A percentile compares a stretch with the other conserved stretches of the same genome.
Evolutionary conservation across 1,139 yeast species (phyloP).

Genomic region (Debaryomycetaceae sp.): DNA sequence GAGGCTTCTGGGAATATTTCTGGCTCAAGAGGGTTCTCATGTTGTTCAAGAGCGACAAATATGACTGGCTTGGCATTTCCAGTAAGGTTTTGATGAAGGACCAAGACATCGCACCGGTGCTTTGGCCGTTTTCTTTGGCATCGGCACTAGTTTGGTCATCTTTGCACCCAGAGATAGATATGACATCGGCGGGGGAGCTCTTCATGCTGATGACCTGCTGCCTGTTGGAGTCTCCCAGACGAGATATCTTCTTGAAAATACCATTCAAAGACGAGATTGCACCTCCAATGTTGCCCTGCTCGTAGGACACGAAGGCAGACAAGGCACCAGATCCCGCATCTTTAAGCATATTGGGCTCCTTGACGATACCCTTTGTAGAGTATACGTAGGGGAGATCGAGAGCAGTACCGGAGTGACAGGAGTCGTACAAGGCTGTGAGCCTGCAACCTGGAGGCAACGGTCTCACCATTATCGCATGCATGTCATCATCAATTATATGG

Average conservation of each 20-base stretch:
- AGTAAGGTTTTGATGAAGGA: conserved; percentile 75
- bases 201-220: conserved; percentile 47
- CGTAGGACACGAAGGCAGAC: conserved; percentile 68
- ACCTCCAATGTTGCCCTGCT: conserved; percentile 64
- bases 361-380: conserved; percentile 85
- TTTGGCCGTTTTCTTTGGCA: conserved; percentile 69
- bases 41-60: conserved; percentile 72
- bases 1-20: conserved; percentile 87
- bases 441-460: conserved; percentile 81
- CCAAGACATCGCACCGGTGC: conserved; percentile 95
- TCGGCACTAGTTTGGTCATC: conserved; percentile 84
- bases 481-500: conserved; percentile 75
- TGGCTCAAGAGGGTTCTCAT: conserved; percentile 68
- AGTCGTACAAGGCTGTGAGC: conserved; percentile 84
- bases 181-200: conserved; percentile 85
- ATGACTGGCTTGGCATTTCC: conserved; percentile 69
- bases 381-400: conserved; percentile 86
- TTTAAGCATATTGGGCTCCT: conserved; percentile 84
- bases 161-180: conserved; percentile 85
- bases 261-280: conserved; percentile 42
- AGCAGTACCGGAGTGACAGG: conserved; percentile 93
- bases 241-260: conserved; percentile 45
- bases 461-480: conserved; percentile 79
- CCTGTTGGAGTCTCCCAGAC: conserved; percentile 22
- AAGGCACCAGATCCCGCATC: conserved; percentile 81